phyloP scores from a whole-genome alignment of 768 basidiomycete species.

The Omphalotus guepiniiformis region DNA sequence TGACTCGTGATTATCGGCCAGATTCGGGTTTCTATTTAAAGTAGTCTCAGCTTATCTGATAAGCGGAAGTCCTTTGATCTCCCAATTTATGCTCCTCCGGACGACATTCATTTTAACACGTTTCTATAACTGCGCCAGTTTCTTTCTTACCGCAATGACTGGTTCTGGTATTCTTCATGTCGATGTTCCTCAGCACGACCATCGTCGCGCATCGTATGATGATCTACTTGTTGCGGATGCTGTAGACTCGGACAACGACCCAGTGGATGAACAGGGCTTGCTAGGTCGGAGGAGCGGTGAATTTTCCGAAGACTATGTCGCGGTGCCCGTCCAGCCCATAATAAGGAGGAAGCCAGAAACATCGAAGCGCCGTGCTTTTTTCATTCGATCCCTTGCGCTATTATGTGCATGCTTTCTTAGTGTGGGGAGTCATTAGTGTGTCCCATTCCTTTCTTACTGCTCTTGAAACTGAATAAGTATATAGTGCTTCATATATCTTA shows the following conservation, averaged over 20 bases:
- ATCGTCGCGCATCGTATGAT: constrained; percentile 26
- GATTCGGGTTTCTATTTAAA: too few species aligned
- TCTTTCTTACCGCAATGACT: neutral
- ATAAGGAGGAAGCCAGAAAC: constrained; percentile 1
- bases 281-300: constrained; percentile 12
- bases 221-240: constrained; percentile 21
- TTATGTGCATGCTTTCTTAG: constrained; percentile 71
- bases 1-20: too few species aligned
- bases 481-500: constrained; percentile 67
- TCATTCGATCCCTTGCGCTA: constrained; percentile 57
- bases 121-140: too few species aligned
- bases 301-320: neutral
- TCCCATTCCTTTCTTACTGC: constrained; percentile 9
- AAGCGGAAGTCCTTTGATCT: too few species aligned
- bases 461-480: neutral
- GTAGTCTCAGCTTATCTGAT: too few species aligned
- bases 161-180: neutral
- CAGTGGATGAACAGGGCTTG: constrained; percentile 20
- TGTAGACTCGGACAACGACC: constrained; percentile 19
- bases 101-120: too few species aligned
- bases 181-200: constrained; percentile 5
- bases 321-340: neutral
- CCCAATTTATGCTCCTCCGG: too few species aligned
- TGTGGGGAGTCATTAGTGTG: constrained; percentile 75
- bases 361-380: constrained; percentile 30